phyloP scores from a whole-genome alignment of 345 rosid genomes.

The Kernera saxatilis region DNA sequence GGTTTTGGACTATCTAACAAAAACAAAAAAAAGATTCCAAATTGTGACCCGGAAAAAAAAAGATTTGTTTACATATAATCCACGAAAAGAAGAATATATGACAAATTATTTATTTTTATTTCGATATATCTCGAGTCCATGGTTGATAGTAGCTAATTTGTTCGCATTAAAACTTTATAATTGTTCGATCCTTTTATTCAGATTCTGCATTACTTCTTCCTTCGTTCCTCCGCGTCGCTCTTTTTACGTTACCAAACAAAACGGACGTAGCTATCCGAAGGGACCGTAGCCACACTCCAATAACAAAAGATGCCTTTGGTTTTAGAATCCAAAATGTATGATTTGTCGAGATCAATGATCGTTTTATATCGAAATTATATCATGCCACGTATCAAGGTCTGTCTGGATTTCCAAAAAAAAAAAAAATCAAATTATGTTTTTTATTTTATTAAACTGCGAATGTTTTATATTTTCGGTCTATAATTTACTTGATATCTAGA shows the following conservation, averaged over 20 bases:
- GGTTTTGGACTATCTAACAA: slow-evolving; percentile 19
- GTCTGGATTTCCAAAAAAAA: no score
- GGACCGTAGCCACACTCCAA: slow-evolving; percentile 13
- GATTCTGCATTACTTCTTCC: slow-evolving; percentile 12
- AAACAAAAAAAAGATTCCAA: neutral
- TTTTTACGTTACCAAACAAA: slow-evolving; percentile 29
- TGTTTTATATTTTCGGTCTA: no score
- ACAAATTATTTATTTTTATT: neutral
- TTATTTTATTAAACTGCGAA: no score
- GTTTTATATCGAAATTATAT: neutral
- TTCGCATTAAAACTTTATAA: neutral
- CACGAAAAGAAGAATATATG: slow-evolving; percentile 15
- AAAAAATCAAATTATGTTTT: no score
- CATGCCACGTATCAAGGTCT: slow-evolving; percentile 9
- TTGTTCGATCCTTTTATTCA: neutral
- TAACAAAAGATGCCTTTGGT: slow-evolving; percentile 16
- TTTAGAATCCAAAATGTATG: neutral
- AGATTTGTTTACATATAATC: neutral
- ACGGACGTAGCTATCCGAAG: slow-evolving; percentile 24
- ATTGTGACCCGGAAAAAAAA: neutral
- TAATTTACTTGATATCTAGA: no score
- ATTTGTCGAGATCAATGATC: neutral
- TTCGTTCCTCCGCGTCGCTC: slow-evolving; percentile 34
- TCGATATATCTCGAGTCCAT: neutral
- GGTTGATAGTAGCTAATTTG: slow-evolving; percentile 6